Base-by-base conservation (phyloP, 805 yeast species). In the Scheffersomyces amazonensis region DNA sequence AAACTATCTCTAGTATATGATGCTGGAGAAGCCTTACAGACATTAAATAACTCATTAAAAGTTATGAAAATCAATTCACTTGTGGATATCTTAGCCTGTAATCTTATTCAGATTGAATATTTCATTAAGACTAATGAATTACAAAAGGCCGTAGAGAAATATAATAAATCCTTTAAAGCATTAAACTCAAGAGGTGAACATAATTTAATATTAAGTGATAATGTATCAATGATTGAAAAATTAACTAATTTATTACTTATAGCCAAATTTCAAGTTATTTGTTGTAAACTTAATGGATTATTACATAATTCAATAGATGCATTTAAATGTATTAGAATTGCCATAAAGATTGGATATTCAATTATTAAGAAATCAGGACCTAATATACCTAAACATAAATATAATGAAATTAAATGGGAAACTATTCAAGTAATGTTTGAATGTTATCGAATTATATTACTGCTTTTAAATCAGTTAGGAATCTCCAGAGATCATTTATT, bases 401-500 rank as follows among this genome's bases (percentile, higher is more conserved):
- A 56, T 23, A 35, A 59, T 39, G 43, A 54, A 2, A 36, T 66
- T 3, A 71, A 69, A 43, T 58, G 73, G 59, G 55, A 54, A 18
- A 54, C 76, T 2, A 54, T 72, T 0, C 41, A 40, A 1, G 44
- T 53, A 11, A 50, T 79, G 23, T 49, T 67, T 10, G 48, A 54
- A 4, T 47, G 75, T 2, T 78, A 76, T 45, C 54, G 59, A 5
- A 38, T 40, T 2, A 56, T 78, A 18, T 58, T 79, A 16, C 54
- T 63, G 3, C 49, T 64, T 0, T 64, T 70, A 37, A 57, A 67
- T 12, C 72, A 68, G 25, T 51, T 78, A 27, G 89, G 90, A 0
- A 50, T 80, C 2, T 61, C 80, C 0, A 77, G 76, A 44, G 88
- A 83, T 39, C 70, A 80, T 33, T 69, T 72, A 2, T 79, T 69